Evolutionary conservation across 495 filamentous ascomycete species (phyloP).

Genomic region (Pseudoneurospora amorphoporcata): DNA sequence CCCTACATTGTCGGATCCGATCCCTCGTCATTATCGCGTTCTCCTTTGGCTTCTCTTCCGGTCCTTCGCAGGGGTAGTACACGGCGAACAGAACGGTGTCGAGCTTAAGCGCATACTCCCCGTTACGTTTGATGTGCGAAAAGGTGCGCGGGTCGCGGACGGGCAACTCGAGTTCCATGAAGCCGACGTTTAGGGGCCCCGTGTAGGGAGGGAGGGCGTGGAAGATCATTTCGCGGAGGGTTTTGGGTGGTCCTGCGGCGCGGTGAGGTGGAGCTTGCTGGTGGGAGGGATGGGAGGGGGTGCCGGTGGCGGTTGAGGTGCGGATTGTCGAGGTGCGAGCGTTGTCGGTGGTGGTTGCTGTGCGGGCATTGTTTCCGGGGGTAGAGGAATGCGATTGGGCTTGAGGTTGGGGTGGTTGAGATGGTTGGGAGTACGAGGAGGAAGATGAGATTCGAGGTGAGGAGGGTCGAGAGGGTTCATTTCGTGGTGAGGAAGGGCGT

Average conservation of each 20-base stretch:
- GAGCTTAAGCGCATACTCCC: conserved; percentile 30
- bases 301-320: background rate
- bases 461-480: background rate
- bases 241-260: conserved; percentile 7
- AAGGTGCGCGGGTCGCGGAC: conserved; percentile 31
- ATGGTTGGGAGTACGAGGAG: background rate
- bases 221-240: conserved; percentile 26
- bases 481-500: background rate
- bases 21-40: background rate
- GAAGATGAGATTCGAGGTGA: background rate
- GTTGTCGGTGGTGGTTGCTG: background rate
- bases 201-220: conserved; percentile 51
- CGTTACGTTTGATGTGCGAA: conserved; percentile 32
- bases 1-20: background rate
- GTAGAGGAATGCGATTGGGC: background rate
- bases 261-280: background rate
- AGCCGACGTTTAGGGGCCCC: conserved; percentile 54
- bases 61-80: conserved; percentile 49
- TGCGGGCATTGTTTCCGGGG: no score
- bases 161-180: conserved; percentile 56
- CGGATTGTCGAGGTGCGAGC: background rate
- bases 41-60: background rate
- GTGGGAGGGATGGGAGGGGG: background rate
- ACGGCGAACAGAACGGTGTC: conserved; percentile 55
- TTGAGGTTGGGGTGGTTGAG: background rate